Evolutionary conservation across 192 early-diverging fungal species (phyloP), one percentile per base, ranked within the genome.

Genomic region (Coemansia sp.): DNA sequence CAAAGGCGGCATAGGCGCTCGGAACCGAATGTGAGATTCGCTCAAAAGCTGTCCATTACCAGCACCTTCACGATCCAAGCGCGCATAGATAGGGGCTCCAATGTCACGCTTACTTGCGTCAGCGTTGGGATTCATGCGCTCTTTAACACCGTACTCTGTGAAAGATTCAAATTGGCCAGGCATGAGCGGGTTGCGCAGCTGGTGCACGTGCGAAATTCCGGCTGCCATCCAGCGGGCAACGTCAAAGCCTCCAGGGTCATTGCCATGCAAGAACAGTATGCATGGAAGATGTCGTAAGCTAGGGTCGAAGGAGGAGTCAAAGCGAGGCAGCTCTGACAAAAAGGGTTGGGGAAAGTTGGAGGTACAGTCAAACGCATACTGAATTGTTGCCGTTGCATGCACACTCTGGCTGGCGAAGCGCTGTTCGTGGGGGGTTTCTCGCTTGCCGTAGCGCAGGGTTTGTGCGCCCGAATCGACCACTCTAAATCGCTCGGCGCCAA

Each of bases 201-300:
- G 69, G 56, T 78, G 66, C 34, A 57, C 73, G 24, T 71, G 82
- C 51, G 82, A 66, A 43, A 83, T 48, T 24, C 82, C 82, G 34
- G 73, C 82, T 0, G 82, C 82, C 53, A 78, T 64, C 82, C 82
- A 83, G 34, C 82, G 72, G n/a, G 82, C 72, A 21, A 83, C 77
- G 46, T 83, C 82, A 61, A 83, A 83, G 0, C 82, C 82, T 37
- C 82, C 82, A 8, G 82, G 82, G 59, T 71, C 63, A 57, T 57
- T 67, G 11, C 73, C 73, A 13, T 83, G 82, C 21, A 83, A 57
- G 55, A 83, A 71, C 31, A 83, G 62, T 14, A 83, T 61, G 31
- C 76, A 79, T n/a, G 82, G 82, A 28, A 83, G 70, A 24, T 72
- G 70, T 11, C 82, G 34, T 20, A 83, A 63, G 37, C 76, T 75